Conservation (phyloP, 1,284 basidiomycete genomes). For the Ganoderma boninense region DNA sequence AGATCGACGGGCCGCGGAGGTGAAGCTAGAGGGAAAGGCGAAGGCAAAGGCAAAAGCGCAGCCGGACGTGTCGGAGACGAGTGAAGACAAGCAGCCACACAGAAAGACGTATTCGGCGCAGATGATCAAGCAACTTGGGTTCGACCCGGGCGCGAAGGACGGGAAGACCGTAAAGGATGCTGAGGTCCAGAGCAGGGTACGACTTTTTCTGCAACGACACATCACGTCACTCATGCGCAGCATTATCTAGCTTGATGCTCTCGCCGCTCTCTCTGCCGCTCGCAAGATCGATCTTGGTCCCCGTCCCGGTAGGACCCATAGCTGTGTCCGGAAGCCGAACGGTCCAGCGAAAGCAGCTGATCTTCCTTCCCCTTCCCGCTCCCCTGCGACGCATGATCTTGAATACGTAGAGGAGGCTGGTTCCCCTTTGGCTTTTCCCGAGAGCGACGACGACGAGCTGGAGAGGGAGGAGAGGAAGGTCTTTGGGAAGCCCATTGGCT, state of each 20-base stretch:
- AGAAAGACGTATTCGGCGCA: conserved; percentile 68
- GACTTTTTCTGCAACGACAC: conserved; percentile 11
- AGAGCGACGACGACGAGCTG: conserved; percentile 35
- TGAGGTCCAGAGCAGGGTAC: conserved; percentile 65
- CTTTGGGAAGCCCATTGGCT: conserved; percentile 31
- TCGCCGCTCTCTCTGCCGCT: conserved; percentile 56
- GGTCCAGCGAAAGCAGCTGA: neutral
- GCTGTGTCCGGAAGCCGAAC: conserved; percentile 36
- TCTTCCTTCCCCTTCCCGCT: conserved; percentile 4
- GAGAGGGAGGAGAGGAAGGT: conserved; percentile 29
- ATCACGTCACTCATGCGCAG: conserved; percentile 10
- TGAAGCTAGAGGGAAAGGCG: conserved; percentile 36
- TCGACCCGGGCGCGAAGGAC: conserved; percentile 70
- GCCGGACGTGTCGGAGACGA: conserved; percentile 8
- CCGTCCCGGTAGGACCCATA: conserved; percentile 56
- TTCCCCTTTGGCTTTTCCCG: conserved; percentile 26
- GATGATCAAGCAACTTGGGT: conserved; percentile 74
- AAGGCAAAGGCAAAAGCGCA: conserved; percentile 35
- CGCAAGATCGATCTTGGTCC: conserved; percentile 62
- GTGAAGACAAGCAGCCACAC: conserved; percentile 26
- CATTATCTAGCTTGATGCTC: conserved; percentile 53
- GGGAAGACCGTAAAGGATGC: conserved; percentile 51
- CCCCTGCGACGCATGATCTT: conserved; percentile 17
- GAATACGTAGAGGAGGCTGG: conserved; percentile 24
- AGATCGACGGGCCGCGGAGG: conserved; percentile 42